Evolutionary conservation across 2,329 filamentous ascomycete species (phyloP), one percentile per base, ranked within the genome.

Genomic region (Mariannaea elegans): DNA sequence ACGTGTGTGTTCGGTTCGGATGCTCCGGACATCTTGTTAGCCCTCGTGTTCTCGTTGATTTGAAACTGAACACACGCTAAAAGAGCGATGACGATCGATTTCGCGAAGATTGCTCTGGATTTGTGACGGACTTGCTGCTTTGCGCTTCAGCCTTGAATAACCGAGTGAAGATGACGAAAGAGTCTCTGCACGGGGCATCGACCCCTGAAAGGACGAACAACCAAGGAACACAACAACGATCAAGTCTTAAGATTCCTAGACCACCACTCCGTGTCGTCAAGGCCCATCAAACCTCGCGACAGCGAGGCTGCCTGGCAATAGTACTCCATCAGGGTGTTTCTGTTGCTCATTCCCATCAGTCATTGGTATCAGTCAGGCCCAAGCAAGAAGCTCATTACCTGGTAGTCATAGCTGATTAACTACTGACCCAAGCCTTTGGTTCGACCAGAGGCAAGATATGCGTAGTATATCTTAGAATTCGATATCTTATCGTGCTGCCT

Each of bases 281-380:
- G 51, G 34, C 31, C 41, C 51, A 38, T 54, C 44, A 38, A 48
- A 39, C 44, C 44, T 24, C 36, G 34, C 53, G 49, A 31, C 42
- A 19, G n/a, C 42, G n/a, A 34, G 38, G 41, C 12, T 29, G 46
- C 8, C 34, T 29, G 16, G 39, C 41, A 29, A 32, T 23, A 13
- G 55, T n/a, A n/a, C n/a, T n/a, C n/a, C n/a, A n/a, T n/a, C n/a
- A n/a, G n/a, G n/a, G 49, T 50, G 27, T 47, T 49, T 48, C 49
- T 31, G 38, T 38, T 41, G 42, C 51, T 44, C 56, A 59, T 31
- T 41, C 29, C 31, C 34, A 18, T 48, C 42, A 52, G 36, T 49
- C 56, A 19, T 42, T 29, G 19, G 18, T 44, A 42, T 59, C 56
- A 53, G 56, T 59, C 56, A 59, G 31, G 12, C 47, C 29, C 36